Percentiles rank a stretch among this genome's conserved stretches.
Conservation (phyloP, 352 stramenopile genomes). For the Thalassiosira livingstoniorum region DNA sequence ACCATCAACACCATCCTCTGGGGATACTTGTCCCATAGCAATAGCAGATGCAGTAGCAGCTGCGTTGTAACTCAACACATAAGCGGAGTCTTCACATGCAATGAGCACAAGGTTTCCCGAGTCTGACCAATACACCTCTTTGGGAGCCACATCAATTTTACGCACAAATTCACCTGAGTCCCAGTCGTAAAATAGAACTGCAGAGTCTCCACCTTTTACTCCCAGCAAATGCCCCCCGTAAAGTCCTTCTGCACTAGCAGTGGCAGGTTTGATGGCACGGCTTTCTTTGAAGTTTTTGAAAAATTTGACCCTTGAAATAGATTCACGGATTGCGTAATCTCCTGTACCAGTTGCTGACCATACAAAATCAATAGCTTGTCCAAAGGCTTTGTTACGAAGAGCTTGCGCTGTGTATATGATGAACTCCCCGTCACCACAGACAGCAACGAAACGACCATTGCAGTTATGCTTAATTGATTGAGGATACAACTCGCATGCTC, state of each 20-base stretch:
- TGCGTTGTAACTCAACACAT: conserved; percentile 95
- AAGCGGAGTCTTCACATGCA: conserved; percentile 94
- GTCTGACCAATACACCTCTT: conserved; percentile 98
- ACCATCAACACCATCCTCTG: conserved; percentile 96
- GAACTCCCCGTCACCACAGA: conserved; percentile 99
- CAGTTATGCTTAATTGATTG: conserved; percentile 98
- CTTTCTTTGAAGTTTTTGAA: conserved; percentile 99
- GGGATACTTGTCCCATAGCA: conserved; percentile 88
- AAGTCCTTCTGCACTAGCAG: conserved; percentile 93
- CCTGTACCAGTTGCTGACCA: conserved; percentile 96
- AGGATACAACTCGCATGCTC: conserved; percentile 97
- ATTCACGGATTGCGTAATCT: conserved; percentile 98
- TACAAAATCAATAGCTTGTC: conserved; percentile 96
- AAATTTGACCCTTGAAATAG: conserved; percentile 94
- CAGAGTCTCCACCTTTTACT: conserved; percentile 93
- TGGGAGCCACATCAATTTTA: conserved; percentile 97
- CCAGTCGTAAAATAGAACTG: conserved; percentile 99
- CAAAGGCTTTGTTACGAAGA: conserved; percentile 95
- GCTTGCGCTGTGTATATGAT: conserved; percentile 99
- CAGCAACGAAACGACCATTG: conserved; percentile 98
- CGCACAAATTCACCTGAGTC: conserved; percentile 96
- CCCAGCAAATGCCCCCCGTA: conserved; percentile 96
- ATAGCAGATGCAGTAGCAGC: conserved; percentile 90
- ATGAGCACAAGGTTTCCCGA: conserved; percentile 95
- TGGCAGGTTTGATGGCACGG: conserved; percentile 92